Conservation (phyloP, 805 yeast species). For the Candida ovalis region DNA sequence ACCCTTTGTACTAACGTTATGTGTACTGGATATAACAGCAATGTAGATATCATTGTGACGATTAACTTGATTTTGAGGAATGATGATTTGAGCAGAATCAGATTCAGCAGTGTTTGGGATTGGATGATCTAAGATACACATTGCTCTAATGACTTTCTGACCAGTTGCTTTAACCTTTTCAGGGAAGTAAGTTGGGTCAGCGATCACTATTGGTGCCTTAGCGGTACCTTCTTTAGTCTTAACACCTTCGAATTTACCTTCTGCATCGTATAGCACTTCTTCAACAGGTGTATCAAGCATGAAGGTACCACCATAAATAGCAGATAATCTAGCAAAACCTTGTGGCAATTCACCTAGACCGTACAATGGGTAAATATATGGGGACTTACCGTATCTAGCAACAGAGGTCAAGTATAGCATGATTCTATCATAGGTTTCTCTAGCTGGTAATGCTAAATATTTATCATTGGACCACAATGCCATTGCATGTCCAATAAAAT, state of each 20-base stretch:
- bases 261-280: constrained; percentile 71
- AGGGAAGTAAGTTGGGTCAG: constrained; percentile 98
- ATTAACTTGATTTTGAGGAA: constrained; percentile 93
- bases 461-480: constrained; percentile 94
- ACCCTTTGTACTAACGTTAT: constrained; percentile 85
- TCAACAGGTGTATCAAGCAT: constrained; percentile 97
- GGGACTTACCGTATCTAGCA: constrained; percentile 93
- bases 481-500: constrained; percentile 98
- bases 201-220: constrained; percentile 88
- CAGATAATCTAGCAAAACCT: constrained; percentile 95
- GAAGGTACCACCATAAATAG: constrained; percentile 97
- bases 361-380: constrained; percentile 91
- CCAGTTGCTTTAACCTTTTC: constrained; percentile 71
- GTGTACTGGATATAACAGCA: constrained; percentile 85
- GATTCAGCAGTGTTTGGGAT: constrained; percentile 75
- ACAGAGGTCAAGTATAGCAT: constrained; percentile 84
- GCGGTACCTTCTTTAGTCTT: constrained; percentile 89
- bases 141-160: constrained; percentile 71
- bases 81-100: constrained; percentile 89
- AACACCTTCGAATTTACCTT: constrained; percentile 78
- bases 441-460: constrained; percentile 81
- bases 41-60: constrained; percentile 93
- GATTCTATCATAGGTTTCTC: constrained; percentile 86
- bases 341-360: constrained; percentile 99
- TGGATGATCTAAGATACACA: constrained; percentile 89